phyloP scores from a whole-genome alignment of 176 grass and related monocot genomes.

The Zizania latifolia region DNA sequence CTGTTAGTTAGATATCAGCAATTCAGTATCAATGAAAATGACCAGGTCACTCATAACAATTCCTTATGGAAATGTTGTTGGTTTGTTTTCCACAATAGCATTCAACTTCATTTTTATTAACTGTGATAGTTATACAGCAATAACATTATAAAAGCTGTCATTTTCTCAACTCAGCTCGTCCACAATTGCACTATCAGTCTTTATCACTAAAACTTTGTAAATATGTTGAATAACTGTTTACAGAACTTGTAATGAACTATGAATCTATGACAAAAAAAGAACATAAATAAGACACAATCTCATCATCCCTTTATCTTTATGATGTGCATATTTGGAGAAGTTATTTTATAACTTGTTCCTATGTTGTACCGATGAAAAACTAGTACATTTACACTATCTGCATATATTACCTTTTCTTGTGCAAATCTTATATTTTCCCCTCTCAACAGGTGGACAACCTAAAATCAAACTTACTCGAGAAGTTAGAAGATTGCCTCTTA shows the following conservation, averaged over 20 bases:
- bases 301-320: too few relatives aligned
- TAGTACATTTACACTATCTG: background rate
- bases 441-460: slow-evolving; percentile 78
- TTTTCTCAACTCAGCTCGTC: background rate
- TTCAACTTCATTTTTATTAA: background rate
- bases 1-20: background rate
- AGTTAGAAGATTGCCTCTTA: slow-evolving; percentile 77
- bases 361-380: slow-evolving; percentile 17
- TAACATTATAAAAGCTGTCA: background rate
- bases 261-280: background rate
- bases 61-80: background rate
- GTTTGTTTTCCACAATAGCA: background rate
- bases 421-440: slow-evolving; percentile 20
- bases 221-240: background rate
- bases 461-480: slow-evolving; percentile 90
- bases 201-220: background rate
- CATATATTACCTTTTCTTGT: slow-evolving; percentile 6
- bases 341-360: slow-evolving; percentile 15
- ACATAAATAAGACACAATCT: background rate
- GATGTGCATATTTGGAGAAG: slow-evolving; percentile 3
- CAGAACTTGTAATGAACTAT: background rate
- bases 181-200: background rate
- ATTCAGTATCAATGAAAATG: background rate
- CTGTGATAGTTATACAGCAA: background rate
- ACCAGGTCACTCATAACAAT: background rate